Conservation (phyloP, 2,329 filamentous ascomycete species). For the Aspergillus fischeri region DNA sequence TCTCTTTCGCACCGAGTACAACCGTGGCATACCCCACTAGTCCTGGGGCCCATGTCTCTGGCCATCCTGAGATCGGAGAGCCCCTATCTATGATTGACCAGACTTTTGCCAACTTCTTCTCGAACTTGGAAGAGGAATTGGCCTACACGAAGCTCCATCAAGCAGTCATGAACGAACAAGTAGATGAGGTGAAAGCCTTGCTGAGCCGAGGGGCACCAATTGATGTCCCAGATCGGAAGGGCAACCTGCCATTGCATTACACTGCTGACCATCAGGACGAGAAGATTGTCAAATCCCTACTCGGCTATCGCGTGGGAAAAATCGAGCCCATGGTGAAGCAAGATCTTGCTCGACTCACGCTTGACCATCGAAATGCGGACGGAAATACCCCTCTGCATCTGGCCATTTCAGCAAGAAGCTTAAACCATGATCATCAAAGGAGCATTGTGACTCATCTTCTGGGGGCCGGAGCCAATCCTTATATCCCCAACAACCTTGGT, state of each 20-base stretch:
- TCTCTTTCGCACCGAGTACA: neutral
- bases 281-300: neutral
- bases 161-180: neutral
- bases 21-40: neutral
- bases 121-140: neutral
- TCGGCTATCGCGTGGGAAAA: neutral
- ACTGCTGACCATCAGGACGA: neutral
- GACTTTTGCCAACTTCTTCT: neutral
- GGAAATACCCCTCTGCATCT: neutral
- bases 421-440: neutral
- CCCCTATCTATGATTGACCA: neutral
- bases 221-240: neutral
- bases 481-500: neutral
- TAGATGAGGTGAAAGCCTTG: neutral
- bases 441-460: neutral
- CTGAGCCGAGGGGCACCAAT: neutral
- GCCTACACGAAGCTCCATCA: neutral
- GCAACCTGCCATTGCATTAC: neutral
- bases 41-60: neutral
- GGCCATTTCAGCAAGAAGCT: neutral
- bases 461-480: neutral
- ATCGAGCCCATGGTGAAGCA: neutral
- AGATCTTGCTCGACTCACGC: neutral
- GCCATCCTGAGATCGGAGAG: neutral
- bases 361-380: neutral